A percentile compares a stretch with the other conserved stretches of the same genome.
Conservation (phyloP, 768 basidiomycete species). For the Russula compacta region DNA sequence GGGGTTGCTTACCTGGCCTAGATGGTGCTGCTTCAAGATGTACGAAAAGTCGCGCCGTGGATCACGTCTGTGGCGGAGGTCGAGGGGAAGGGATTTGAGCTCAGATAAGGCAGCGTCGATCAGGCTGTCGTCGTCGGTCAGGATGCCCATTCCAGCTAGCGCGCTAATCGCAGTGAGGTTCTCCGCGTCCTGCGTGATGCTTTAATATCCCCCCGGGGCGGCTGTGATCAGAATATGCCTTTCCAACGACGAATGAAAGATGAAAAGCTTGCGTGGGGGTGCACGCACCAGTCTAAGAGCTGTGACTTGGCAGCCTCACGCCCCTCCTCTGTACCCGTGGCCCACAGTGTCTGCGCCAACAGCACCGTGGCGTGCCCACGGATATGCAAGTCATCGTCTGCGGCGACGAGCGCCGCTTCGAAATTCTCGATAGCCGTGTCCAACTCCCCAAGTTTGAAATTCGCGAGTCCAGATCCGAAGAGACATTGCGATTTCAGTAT, state of each 20-base stretch:
- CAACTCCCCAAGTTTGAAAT: conserved; percentile 54
- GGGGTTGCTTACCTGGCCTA: conserved; percentile 49
- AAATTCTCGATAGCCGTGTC: conserved; percentile 56
- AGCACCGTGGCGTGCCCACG: conserved; percentile 65
- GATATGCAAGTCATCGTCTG: conserved; percentile 38
- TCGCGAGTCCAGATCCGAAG: conserved; percentile 65
- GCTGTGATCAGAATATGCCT: conserved; percentile 1
- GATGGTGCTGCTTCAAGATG: conserved; percentile 61
- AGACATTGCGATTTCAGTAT: conserved; percentile 52
- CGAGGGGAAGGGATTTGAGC: conserved; percentile 57
- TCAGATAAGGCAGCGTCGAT: conserved; percentile 84
- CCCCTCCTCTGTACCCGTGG: conserved; percentile 63
- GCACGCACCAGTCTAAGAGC: conserved; percentile 69
- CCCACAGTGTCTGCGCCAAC: conserved; percentile 85
- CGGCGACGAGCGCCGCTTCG: conserved; percentile 54
- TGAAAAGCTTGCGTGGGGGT: neutral
- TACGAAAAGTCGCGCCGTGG: conserved; percentile 60
- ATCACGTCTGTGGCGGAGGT: conserved; percentile 58
- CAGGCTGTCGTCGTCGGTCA: conserved; percentile 68
- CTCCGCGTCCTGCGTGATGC: conserved; percentile 68
- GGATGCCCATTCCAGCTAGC: conserved; percentile 82
- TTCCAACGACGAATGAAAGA: neutral
- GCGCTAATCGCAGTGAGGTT: conserved; percentile 76
- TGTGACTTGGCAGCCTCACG: conserved; percentile 69
- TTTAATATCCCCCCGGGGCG: conserved; percentile 31